phyloP scores from a whole-genome alignment of 2,329 filamentous ascomycete species.

The Cytospora chrysosperma region DNA sequence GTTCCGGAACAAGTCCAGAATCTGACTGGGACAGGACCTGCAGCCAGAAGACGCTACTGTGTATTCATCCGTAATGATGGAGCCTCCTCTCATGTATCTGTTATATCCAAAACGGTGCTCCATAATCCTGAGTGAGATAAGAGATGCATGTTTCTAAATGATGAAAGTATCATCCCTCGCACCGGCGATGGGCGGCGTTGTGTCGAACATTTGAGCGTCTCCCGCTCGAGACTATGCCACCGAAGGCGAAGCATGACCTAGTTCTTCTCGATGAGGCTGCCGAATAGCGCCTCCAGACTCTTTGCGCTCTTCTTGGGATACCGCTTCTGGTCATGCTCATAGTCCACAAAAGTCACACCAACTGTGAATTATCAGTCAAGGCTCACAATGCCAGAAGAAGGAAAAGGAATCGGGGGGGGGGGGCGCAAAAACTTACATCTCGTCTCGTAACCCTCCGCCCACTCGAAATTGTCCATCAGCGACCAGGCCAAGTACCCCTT shows the following conservation, averaged over 20 bases:
- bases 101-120: background rate
- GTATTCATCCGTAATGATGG: background rate
- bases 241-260: constrained; percentile 25
- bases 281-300: constrained; percentile 69
- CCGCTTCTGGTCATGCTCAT: constrained; percentile 73
- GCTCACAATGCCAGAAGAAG: background rate
- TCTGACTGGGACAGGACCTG: too few species aligned
- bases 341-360: constrained; percentile 82
- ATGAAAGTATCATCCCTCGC: background rate
- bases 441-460: constrained; percentile 88
- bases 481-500: constrained; percentile 84
- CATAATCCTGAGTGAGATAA: background rate
- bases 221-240: background rate
- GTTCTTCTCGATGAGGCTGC: constrained; percentile 65
- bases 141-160: background rate
- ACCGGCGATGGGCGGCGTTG: background rate
- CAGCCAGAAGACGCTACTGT: background rate
- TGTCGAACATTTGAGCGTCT: background rate
- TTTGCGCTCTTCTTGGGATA: constrained; percentile 82
- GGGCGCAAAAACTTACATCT: constrained; percentile 37
- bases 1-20: too few species aligned
- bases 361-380: constrained; percentile 36
- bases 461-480: constrained; percentile 88
- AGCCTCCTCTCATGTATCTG: too few species aligned
- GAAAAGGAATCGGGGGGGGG: too few species aligned